A percentile compares a stretch with the other conserved stretches of the same genome.
These are phyloP conservation scores for Talaromyces proteolyticus DNA, from an alignment of 495 filamentous ascomycete species.

Conservation along the genomic window DNA sequence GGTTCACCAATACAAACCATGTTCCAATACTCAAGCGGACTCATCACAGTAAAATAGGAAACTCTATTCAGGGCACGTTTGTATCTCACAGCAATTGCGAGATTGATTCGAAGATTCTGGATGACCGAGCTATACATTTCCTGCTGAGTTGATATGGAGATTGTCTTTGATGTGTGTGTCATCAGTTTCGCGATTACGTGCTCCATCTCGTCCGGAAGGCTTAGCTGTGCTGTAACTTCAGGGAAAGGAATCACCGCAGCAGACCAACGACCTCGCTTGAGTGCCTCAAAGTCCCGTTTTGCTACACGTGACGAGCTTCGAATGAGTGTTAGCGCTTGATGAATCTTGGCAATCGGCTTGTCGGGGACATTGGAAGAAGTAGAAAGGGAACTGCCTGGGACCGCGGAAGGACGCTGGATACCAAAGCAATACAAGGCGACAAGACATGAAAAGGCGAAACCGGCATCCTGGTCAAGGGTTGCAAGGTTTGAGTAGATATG, in stretches of 20 bases:
- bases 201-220: not conserved
- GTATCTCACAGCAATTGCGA: not conserved
- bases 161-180: not conserved
- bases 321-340: not conserved
- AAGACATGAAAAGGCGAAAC: conserved; percentile 45
- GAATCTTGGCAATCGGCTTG: conserved; percentile 2
- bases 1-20: conserved; percentile 46
- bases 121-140: conserved; percentile 1
- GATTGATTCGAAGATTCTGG: not conserved
- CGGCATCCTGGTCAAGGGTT: conserved; percentile 38
- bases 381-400: too few species aligned
- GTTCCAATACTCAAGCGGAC: conserved; percentile 39
- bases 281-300: not conserved
- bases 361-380: too few species aligned
- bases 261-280: not conserved
- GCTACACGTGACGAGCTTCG: not conserved
- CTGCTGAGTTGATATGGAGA: not conserved
- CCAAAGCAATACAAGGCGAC: conserved; percentile 46
- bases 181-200: not conserved
- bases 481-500: conserved; percentile 34
- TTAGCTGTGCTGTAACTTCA: not conserved
- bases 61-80: not conserved
- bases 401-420: conserved; percentile 18
- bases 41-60: not conserved
- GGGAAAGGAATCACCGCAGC: conserved; percentile 1